Base-by-base conservation (phyloP, 2,329 filamentous ascomycete genomes). In the Neurospora crassa region DNA sequence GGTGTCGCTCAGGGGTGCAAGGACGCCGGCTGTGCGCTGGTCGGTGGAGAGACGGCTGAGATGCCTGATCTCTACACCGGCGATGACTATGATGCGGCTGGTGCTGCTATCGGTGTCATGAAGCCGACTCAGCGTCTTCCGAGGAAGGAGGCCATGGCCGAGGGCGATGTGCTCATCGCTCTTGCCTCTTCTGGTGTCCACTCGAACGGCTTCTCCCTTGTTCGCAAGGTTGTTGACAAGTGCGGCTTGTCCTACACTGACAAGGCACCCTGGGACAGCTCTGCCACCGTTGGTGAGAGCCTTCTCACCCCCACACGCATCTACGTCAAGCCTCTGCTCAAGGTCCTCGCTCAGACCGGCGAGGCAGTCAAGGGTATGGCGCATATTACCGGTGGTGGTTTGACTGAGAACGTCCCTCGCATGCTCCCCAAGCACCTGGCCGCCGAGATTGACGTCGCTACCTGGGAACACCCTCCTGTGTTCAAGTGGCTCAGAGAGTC, bases 41-140 rank as follows among this genome's bases (percentile, higher is more conserved):
- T 98, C n/a, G 96, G 96, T 47, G 96, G 96, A 67, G 96, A 99
- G 83, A 99, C 96, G 0, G 96, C 96, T 7, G 96, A 99, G 83
- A 98, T 99, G 96, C 95, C 95, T 0, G 94, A 94, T 70, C 93
- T 98, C 85, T 97, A 97, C 83, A 86, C 90, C 74, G 89, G 88
- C 70, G 92, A 93, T 68, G 93, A 96, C 78, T 99, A 98, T 80
- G 96, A 99, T 77, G 94, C 94, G 8, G 94, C 93, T 29, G 96
- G 96, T 73, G 92, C 92, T 47, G 95, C 95, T 20, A 90, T 97
- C 67, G 96, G 96, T 71, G 93, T 94, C 59, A 92, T 98, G 79
- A 84, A 86, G 43, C 82, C 87, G 42, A 87, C 87, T 5, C 85
- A 87, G 68, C 88, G 95, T 70, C 88, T 99, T 45, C 96, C 96